Base-by-base conservation (phyloP, 306 rosid genomes). In the Ammopiptanthus mongolicus region DNA sequence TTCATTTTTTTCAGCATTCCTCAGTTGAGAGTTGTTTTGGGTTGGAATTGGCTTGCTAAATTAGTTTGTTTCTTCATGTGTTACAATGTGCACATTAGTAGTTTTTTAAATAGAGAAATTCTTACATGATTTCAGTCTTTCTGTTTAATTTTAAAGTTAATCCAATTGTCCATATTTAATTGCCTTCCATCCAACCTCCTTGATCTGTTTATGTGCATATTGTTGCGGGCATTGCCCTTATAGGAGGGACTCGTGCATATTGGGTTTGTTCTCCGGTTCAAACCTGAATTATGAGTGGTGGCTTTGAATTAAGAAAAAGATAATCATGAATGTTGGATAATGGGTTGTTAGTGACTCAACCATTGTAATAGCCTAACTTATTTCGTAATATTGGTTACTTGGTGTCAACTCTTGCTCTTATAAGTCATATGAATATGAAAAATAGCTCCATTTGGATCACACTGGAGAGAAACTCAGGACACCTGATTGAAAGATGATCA, bases 401-500 rank as follows among this genome's bases (percentile, higher is more conserved):
- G 14, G 56, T 55, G 69, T 3, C 22, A 65, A 65, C 6, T 46
- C 47, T 31, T 58, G 57, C 60, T 74, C 47, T 23, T 15, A 3
- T 62, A 65, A 57, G 41, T 68, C 39, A 25, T 19, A 6, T 29
- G 4, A 23, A 46, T 10, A 41, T 47, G 71, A 77, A 66, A 57
- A 17, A 28, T 23, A 48, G 74, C 31, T 29, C 9, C 42, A 33
- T 39, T 8, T 46, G 6, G 46, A 53, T 21, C 5, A 19, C 19
- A 62, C 12, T 72, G 58, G 14, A 23, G 56, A 53, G 28, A 33
- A 81, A 39, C 41, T 18, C 28, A 63, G 8, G 28, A 42, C 15
- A 93, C 99, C 99, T 92, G 82, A 90, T 46, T 13, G 97, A 92
- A 75, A 95, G 99, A 23, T 97, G 93, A 56, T 92, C 99, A 12